Evolutionary conservation across 2,329 filamentous ascomycete genomes (phyloP), one percentile per base, ranked within the genome.

Genomic region (Neonectria faginata): DNA sequence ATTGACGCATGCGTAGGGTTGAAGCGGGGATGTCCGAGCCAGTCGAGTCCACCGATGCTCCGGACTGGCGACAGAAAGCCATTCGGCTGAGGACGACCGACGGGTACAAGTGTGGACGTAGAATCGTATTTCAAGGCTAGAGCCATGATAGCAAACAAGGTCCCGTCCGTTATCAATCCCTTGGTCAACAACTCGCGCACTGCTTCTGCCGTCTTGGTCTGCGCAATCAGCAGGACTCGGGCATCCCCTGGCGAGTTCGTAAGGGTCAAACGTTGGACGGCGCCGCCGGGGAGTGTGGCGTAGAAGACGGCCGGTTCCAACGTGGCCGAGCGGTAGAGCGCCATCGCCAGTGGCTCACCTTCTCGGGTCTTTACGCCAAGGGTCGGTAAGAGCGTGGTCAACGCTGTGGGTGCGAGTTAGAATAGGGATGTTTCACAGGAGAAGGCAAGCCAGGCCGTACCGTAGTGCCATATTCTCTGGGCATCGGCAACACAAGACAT

Each of bases 401-500:
- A 27, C 9, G 45, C 45, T 48, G 25, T 48, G 9, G 22, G 3
- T 14, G 12, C 5, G 5, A 16, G 45, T 48, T n/a, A 48, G 45
- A 14, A 22, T n/a, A 27, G 7, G 25, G 5, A 14, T n/a, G 22
- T 27, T 8, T 48, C 45, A 16, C 6, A n/a, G 22, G 27, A 9
- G 7, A 16, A 14, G n/a, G 9, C 9, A 20, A 16, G 18, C 27
- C 9, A 20, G 4, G 18, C 27, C 45, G 25, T n/a, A 27, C 45
- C 22, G 12, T 48, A 48, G 14, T 48, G 45, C 45, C 45, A 48
- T 48, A 48, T 48, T 8, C 45, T 29, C 45, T 48, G 45, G 3
- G 45, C 45, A n/a, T 48, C 45, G 14, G 45, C 22, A 48, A 48
- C 45, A n/a, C 45, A 48, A 9, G 45, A 48, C n/a, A 48, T 16